Percentiles rank a stretch among this genome's conserved stretches.
Conservation (phyloP, 139 green algal species). For the Spirogloea muscicola region DNA sequence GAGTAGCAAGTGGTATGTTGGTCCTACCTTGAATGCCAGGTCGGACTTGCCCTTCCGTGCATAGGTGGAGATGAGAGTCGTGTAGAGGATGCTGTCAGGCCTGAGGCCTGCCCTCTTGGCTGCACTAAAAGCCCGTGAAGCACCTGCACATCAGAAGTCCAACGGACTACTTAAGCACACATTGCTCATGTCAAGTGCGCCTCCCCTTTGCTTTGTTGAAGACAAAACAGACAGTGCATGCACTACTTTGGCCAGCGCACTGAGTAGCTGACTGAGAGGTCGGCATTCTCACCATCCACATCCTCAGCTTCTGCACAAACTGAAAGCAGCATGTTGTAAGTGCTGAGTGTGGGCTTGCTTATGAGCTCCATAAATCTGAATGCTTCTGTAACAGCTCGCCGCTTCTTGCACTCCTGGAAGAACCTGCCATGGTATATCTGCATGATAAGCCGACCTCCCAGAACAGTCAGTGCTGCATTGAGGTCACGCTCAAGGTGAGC, state of each 20-base stretch:
- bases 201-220: too few species aligned
- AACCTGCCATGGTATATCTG: conserved; percentile 35
- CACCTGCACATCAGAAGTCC: conserved; percentile 5
- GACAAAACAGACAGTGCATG: not conserved
- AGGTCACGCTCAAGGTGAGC: not conserved
- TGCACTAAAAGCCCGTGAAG: not conserved
- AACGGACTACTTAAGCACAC: not conserved
- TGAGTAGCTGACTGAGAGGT: not conserved
- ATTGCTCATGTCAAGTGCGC: too few species aligned
- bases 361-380: conserved; percentile 29
- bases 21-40: conserved; percentile 46
- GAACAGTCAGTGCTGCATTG: not conserved
- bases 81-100: conserved; percentile 36
- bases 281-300: not conserved
- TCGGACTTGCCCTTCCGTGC: conserved; percentile 25
- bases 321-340: conserved; percentile 25
- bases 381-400: conserved; percentile 10
- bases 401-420: conserved; percentile 28
- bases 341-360: not conserved
- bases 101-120: conserved; percentile 10
- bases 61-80: conserved; percentile 31
- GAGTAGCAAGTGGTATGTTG: too few species aligned
- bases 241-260: too few species aligned
- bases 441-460: not conserved
- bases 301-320: conserved; percentile 16